A percentile compares a stretch with the other conserved stretches of the same genome.
These are phyloP conservation scores for Solanum corneliomulleri DNA, from an alignment of 257 asterid species.

Conservation along the genomic window DNA sequence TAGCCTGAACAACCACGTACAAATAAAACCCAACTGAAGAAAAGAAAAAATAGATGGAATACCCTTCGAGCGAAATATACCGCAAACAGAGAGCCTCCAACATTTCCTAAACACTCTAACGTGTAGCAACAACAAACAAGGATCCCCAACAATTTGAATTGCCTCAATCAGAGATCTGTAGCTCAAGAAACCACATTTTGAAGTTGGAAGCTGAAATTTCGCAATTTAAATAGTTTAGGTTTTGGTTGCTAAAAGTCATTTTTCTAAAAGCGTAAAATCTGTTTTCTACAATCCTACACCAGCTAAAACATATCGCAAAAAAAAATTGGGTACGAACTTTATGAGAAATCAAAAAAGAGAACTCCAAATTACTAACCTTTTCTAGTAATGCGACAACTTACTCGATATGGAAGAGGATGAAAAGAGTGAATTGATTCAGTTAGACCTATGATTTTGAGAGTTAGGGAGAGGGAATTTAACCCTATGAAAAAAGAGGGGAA, in stretches of 20 bases:
- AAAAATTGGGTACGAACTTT: not conserved
- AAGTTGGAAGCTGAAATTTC: not conserved
- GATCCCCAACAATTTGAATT: too few relatives aligned
- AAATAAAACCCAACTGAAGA: too few relatives aligned
- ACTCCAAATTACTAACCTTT: not conserved
- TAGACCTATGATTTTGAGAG: not conserved
- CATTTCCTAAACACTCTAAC: too few relatives aligned
- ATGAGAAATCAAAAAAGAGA: not conserved
- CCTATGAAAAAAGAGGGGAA: not conserved
- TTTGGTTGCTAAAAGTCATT: not conserved
- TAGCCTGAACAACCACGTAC: too few relatives aligned
- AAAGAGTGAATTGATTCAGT: not conserved
- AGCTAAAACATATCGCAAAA: not conserved
- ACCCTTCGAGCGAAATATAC: too few relatives aligned
- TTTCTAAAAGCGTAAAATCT: not conserved
- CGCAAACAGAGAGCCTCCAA: too few relatives aligned
- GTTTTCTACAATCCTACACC: not conserved
- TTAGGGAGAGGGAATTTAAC: not conserved
- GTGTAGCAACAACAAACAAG: too few relatives aligned
- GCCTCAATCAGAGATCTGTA: not conserved
- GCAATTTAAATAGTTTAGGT: too few relatives aligned
- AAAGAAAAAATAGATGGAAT: too few relatives aligned
- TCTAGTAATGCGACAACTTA: not conserved
- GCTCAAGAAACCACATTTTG: not conserved
- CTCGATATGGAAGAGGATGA: not conserved